phyloP scores from a whole-genome alignment of 2,329 filamentous ascomycete genomes.

The Aspergillus aculeatus region DNA sequence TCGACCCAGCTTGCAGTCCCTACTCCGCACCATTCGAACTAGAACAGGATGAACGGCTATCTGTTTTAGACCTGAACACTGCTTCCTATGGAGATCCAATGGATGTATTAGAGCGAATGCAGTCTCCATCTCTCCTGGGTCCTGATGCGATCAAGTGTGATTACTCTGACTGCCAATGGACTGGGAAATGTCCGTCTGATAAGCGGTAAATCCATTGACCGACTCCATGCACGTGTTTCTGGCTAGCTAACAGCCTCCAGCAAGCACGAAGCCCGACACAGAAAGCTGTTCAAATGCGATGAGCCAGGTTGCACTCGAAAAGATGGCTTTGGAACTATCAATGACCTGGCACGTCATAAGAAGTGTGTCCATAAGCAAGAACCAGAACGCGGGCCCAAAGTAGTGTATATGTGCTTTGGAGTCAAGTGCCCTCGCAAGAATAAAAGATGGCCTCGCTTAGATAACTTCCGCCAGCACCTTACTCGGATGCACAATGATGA shows the following conservation, averaged over 20 bases:
- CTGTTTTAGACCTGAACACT: conserved; percentile 20
- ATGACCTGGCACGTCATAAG: conserved; percentile 78
- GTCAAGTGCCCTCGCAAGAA: conserved; percentile 56
- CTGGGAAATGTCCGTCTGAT: conserved; percentile 42
- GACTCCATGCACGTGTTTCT: neutral
- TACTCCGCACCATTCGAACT: conserved; percentile 23
- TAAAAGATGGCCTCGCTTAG: conserved; percentile 76
- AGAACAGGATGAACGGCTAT: conserved; percentile 20
- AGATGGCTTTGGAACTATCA: conserved; percentile 73
- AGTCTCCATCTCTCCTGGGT: conserved; percentile 56
- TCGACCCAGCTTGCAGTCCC: conserved; percentile 31
- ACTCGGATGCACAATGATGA: conserved; percentile 62
- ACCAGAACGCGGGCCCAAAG: conserved; percentile 47
- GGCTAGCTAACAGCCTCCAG: conserved; percentile 44
- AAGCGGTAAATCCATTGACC: conserved; percentile 31
- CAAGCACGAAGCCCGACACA: conserved; percentile 72
- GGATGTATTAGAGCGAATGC: conserved; percentile 43
- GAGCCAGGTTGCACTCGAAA: conserved; percentile 56
- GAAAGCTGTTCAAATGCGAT: conserved; percentile 64
- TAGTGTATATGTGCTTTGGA: conserved; percentile 61
- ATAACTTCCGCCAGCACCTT: conserved; percentile 85
- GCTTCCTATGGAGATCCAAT: conserved; percentile 9
- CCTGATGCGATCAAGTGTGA: conserved; percentile 30
- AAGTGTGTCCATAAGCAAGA: conserved; percentile 65
- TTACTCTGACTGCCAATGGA: conserved; percentile 32